These are phyloP conservation scores for Calonectria montana DNA, from an alignment of 2,329 filamentous ascomycete genomes.

Conservation along the genomic window DNA sequence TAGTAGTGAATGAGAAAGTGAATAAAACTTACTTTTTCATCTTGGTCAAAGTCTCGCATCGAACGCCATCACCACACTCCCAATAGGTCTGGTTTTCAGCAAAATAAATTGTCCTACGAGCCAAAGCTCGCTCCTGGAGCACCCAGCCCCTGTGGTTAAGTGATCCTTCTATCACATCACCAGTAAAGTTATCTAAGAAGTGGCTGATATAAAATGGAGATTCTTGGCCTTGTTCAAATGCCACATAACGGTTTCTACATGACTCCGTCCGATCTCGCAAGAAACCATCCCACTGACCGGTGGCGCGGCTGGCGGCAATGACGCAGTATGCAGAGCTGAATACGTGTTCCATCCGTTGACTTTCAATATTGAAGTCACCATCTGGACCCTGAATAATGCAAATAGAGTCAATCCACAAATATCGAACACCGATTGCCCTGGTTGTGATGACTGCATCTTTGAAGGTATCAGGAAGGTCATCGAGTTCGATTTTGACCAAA, in stretches of 20 bases:
- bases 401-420: background rate
- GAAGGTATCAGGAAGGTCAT: background rate
- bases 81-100: conserved; percentile 50
- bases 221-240: background rate
- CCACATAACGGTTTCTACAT: background rate
- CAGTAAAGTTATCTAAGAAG: conserved; percentile 3
- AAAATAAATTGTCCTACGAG: conserved; percentile 52
- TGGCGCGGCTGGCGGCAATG: background rate
- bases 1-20: background rate
- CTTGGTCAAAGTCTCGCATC: conserved; percentile 33
- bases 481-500: background rate
- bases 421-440: background rate
- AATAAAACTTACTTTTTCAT: background rate
- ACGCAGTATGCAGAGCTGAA: conserved; percentile 24
- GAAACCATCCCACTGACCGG: background rate
- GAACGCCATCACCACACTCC: conserved; percentile 51
- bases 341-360: conserved; percentile 27
- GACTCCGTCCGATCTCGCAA: background rate
- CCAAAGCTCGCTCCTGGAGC: conserved; percentile 51
- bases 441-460: background rate
- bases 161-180: conserved; percentile 42
- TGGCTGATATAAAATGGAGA: background rate
- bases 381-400: background rate
- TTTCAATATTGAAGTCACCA: conserved; percentile 15
- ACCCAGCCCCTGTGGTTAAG: conserved; percentile 53